Conservation (phyloP, 2,329 filamentous ascomycete genomes). For the Periglandula ipomoeae region DNA sequence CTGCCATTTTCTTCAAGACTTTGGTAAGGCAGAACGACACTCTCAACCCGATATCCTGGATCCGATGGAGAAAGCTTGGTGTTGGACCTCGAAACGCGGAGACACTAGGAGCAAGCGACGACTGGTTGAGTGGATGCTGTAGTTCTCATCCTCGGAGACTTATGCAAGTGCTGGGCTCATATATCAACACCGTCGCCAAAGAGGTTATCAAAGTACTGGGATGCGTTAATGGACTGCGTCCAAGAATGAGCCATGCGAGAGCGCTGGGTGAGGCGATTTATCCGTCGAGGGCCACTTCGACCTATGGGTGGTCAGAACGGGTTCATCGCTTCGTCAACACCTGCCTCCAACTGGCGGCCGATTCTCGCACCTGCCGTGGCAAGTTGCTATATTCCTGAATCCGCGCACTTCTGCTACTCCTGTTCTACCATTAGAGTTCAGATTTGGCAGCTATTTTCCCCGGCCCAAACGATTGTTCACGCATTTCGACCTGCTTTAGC, state of each 20-base stretch:
- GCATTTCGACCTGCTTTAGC: neutral
- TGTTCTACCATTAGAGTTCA: neutral
- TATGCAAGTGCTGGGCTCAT: neutral
- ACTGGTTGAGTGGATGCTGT: neutral
- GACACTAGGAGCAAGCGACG: too few species aligned
- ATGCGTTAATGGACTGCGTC: too few species aligned
- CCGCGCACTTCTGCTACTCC: neutral
- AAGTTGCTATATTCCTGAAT: neutral
- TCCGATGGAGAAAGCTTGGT: neutral
- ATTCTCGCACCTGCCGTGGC: neutral
- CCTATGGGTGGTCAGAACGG: neutral
- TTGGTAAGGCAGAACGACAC: conserved; percentile 1
- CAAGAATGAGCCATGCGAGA: too few species aligned
- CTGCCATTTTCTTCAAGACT: neutral
- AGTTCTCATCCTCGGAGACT: too few species aligned
- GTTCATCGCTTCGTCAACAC: neutral
- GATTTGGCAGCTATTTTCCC: neutral
- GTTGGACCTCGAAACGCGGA: too few species aligned
- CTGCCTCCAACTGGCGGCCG: neutral
- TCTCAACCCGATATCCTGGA: neutral
- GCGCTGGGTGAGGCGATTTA: too few species aligned
- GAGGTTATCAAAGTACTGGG: too few species aligned
- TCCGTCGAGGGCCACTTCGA: neutral
- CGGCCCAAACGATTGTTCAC: too few species aligned
- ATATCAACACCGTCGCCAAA: too few species aligned